Conservation (phyloP, 208 protist genomes). For the Acanthamoeba lenticulata region DNA sequence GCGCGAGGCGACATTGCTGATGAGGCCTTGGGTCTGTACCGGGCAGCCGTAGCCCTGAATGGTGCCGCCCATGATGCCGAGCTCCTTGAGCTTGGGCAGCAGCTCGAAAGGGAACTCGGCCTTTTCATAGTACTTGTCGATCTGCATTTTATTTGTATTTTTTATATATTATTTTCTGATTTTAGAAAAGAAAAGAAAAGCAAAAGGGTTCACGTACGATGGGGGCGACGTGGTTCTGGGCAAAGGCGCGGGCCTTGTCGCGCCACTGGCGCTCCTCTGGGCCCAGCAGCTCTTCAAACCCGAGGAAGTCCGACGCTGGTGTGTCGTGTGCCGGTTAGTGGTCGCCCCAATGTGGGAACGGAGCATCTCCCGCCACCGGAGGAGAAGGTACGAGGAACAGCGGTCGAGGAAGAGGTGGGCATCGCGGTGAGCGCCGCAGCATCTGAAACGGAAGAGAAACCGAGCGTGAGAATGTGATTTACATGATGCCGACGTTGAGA, state of each 20-base stretch:
- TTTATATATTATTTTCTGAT: too few species aligned
- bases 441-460: neutral
- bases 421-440: neutral
- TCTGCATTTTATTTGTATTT: too few species aligned
- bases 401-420: neutral
- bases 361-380: too few species aligned
- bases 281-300: neutral
- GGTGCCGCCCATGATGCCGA: conserved; percentile 59
- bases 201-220: neutral
- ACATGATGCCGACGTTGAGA: too few species aligned
- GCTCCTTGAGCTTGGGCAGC: conserved; percentile 57
- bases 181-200: neutral
- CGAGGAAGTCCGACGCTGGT: neutral
- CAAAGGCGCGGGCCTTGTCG: conserved; percentile 8
- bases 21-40: neutral
- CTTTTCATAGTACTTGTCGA: conserved; percentile 77
- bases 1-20: neutral
- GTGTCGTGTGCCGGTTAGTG: neutral
- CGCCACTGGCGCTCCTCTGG: neutral
- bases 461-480: too few species aligned
- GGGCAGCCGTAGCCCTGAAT: conserved; percentile 73
- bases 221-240: neutral
- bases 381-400: neutral
- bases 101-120: conserved; percentile 73
- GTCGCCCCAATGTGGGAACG: neutral